Percentiles rank a stretch among this genome's conserved stretches.
Evolutionary conservation across 2,329 filamentous ascomycete species (phyloP).

Genomic region (Xylaria sp.): DNA sequence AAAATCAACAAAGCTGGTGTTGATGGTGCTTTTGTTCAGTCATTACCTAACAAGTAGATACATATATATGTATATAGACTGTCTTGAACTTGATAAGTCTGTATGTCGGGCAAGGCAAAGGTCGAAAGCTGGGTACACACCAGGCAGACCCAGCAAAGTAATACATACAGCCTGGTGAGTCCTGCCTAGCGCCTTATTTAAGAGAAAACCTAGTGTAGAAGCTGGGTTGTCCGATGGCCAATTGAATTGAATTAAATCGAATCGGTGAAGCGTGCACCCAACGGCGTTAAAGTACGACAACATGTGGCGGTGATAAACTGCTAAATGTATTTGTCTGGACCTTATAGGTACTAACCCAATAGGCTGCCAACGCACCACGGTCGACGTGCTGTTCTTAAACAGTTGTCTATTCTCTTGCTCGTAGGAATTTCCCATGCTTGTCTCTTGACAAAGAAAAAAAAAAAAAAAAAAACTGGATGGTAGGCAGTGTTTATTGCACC

Average conservation of each 20-base stretch:
- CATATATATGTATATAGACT: not conserved
- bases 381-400: not conserved
- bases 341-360: slow-evolving; percentile 3
- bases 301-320: not conserved
- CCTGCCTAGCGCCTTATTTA: not conserved
- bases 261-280: slow-evolving; percentile 1
- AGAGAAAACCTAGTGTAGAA: not conserved
- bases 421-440: not conserved
- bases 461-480: not conserved
- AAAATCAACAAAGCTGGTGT: slow-evolving; percentile 5
- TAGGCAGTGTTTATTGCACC: not conserved
- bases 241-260: not conserved
- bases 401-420: not conserved
- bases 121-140: not conserved
- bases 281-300: not conserved
- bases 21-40: slow-evolving; percentile 6
- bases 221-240: not conserved
- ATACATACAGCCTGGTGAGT: no score
- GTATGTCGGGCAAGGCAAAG: not conserved
- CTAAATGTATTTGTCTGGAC: not conserved
- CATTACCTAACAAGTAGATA: not conserved
- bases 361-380: slow-evolving; percentile 4
- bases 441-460: no score
- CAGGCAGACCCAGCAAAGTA: no score
- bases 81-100: not conserved